Percentiles rank a stretch among this genome's conserved stretches.
Conservation (phyloP, 2,329 filamentous ascomycete species). For the Thielaviopsis ethacetica region DNA sequence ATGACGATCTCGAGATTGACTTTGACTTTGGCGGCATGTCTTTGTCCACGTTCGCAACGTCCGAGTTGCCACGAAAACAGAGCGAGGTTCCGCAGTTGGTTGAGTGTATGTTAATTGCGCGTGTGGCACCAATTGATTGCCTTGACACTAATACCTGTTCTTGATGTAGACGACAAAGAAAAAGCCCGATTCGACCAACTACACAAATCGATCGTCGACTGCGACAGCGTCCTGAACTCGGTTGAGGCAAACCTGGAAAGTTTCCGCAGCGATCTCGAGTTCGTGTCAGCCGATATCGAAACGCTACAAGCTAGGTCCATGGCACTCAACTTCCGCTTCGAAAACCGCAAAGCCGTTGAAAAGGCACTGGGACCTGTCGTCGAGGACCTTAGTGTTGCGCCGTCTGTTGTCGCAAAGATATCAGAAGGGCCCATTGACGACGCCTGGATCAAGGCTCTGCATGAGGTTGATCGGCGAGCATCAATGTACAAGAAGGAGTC, state of each 20-base stretch:
- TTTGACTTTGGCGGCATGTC: slow-evolving; percentile 69
- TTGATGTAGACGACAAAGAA: slow-evolving; percentile 51
- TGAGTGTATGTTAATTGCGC: slow-evolving; percentile 6
- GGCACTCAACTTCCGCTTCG: slow-evolving; percentile 65
- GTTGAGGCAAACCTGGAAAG: slow-evolving; percentile 84
- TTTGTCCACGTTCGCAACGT: slow-evolving; percentile 51
- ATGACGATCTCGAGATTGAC: slow-evolving; percentile 43
- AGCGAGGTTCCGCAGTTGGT: neutral
- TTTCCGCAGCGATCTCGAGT: slow-evolving; percentile 84
- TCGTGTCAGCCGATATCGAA: slow-evolving; percentile 90
- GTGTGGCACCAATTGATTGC: neutral
- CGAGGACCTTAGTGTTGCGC: slow-evolving; percentile 80
- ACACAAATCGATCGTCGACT: slow-evolving; percentile 74
- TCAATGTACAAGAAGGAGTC: slow-evolving; percentile 52
- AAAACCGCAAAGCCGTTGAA: slow-evolving; percentile 81
- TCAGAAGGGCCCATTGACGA: slow-evolving; percentile 82
- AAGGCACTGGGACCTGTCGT: slow-evolving; percentile 75
- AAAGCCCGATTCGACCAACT: slow-evolving; percentile 77
- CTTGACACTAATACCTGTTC: slow-evolving; percentile 12
- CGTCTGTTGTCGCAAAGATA: slow-evolving; percentile 68
- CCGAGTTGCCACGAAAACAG: slow-evolving; percentile 12
- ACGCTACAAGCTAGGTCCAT: slow-evolving; percentile 75
- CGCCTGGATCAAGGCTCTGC: slow-evolving; percentile 65
- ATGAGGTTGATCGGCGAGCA: slow-evolving; percentile 68
- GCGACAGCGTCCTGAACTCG: slow-evolving; percentile 82